phyloP scores from a whole-genome alignment of 208 protist genomes.

The Phytomonas sp. region DNA sequence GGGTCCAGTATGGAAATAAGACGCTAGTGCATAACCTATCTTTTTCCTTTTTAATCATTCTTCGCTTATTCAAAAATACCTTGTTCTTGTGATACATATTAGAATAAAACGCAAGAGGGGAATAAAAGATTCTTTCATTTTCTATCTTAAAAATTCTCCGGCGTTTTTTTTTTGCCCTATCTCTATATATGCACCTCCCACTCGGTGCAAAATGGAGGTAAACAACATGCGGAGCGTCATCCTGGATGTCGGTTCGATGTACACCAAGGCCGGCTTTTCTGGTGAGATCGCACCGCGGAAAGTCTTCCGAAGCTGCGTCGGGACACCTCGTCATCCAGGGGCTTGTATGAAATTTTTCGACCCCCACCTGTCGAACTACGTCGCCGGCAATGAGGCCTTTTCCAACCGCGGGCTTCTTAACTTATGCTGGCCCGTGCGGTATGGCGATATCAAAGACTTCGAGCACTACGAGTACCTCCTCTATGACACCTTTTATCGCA shows the following conservation, averaged over 20 bases:
- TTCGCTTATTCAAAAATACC: neutral
- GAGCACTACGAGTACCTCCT: slow-evolving; percentile 79
- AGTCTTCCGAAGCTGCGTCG: slow-evolving; percentile 81
- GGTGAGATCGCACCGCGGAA: slow-evolving; percentile 93
- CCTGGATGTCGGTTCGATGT: slow-evolving; percentile 92
- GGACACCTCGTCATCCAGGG: slow-evolving; percentile 52
- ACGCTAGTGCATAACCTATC: slow-evolving; percentile 2
- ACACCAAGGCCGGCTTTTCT: slow-evolving; percentile 92
- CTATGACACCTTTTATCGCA: slow-evolving; percentile 59
- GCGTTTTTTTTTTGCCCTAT: neutral
- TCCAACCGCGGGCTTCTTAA: slow-evolving; percentile 43
- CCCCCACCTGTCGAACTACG: slow-evolving; percentile 34
- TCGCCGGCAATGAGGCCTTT: slow-evolving; percentile 61
- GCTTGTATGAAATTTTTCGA: slow-evolving; percentile 48
- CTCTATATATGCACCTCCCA: neutral
- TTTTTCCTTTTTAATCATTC: slow-evolving; percentile 7
- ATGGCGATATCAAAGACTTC: slow-evolving; percentile 66
- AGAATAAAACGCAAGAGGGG: neutral
- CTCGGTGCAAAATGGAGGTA: neutral
- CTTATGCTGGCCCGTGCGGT: slow-evolving; percentile 41
- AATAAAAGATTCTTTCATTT: neutral
- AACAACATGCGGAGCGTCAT: slow-evolving; percentile 52
- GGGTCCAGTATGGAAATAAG: neutral
- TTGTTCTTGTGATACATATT: slow-evolving; percentile 9
- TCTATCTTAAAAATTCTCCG: neutral